Base-by-base conservation (phyloP, 805 yeast species). In the Maudiozyma serrabonitensis region DNA sequence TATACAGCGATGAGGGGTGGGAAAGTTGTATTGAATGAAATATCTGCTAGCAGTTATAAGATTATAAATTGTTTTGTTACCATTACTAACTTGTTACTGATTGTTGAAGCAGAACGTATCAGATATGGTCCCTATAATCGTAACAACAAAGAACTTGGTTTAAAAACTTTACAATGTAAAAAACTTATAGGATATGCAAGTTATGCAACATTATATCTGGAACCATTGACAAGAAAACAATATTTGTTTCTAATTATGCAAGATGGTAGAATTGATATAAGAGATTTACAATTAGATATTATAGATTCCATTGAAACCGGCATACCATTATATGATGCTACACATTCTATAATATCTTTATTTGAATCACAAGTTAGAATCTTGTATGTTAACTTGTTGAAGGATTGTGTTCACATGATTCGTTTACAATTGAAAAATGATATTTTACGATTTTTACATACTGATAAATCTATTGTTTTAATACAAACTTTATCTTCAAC, bases 191-290 rank as follows among this genome's bases (percentile, higher is more conserved):
- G 62, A 3, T 58, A 54, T 38, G 58, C 42, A 8, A 45, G 54
- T 15, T 61, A 53, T 2, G 56, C 54, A 3, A 32, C 46, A 18
- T 21, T 47, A 12, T 55, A 48, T 46, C 48, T 39, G 42, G 59
- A 57, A 32, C 51, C 52, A 2, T 25, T 55, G 4, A 28, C 50
- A 7, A 40, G 41, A 4, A 48, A 46, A 8, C 54, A 55, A 7
- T 60, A 51, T 28, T 32, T 57, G 7, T 40, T 60, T 26, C 6
- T 60, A 1, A 48, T 61, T 8, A 56, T 57, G 46, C 54, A 52
- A 21, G 44, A 51, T 46, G 65, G 65, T 3, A 45, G 37, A 9
- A 37, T 60, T 28, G 57, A 57, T 25, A 38, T 57, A 41, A 15
- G 21, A 12, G 45, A 54, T 12, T 45, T 54, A 2, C 38, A 43